A percentile compares a stretch with the other conserved stretches of the same genome.
Conservation (phyloP, 768 basidiomycete species). For the Termitomyces sp. region DNA sequence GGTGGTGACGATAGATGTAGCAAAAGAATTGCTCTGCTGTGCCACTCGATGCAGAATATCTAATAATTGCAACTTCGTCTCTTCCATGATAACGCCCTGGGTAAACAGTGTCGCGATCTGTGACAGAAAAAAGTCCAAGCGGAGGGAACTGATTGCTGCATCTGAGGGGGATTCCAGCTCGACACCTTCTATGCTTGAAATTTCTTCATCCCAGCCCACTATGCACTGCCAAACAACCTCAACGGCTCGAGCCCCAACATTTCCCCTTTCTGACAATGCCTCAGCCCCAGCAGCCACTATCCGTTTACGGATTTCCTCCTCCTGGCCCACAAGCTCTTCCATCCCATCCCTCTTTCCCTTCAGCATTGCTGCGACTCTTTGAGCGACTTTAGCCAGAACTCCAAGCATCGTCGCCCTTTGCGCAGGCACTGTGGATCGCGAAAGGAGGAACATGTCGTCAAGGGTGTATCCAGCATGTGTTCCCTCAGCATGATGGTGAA, state of each 20-base stretch:
- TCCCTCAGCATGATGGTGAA: constrained; percentile 88
- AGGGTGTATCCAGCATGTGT: constrained; percentile 84
- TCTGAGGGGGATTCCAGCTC: constrained; percentile 39
- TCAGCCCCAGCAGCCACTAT: constrained; percentile 66
- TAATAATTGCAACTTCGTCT: constrained; percentile 55
- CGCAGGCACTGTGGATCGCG: constrained; percentile 76
- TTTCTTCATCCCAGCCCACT: constrained; percentile 57
- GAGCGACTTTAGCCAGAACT: constrained; percentile 59
- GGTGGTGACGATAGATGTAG: constrained; percentile 47
- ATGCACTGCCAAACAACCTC: constrained; percentile 74
- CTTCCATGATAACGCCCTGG: constrained; percentile 39
- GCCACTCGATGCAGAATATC: constrained; percentile 59
- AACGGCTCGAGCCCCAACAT: constrained; percentile 62
- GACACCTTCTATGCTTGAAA: constrained; percentile 36
- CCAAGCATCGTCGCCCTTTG: constrained; percentile 83
- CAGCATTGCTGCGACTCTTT: constrained; percentile 26
- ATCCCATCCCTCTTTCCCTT: constrained; percentile 33
- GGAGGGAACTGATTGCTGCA: constrained; percentile 29
- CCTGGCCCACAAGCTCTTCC: constrained; percentile 33
- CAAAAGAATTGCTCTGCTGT: constrained; percentile 50
- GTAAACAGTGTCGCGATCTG: constrained; percentile 40
- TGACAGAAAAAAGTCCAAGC: constrained; percentile 40
- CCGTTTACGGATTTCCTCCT: constrained; percentile 52
- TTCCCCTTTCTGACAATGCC: constrained; percentile 62
- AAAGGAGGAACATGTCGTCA: constrained; percentile 77